Evolutionary conservation across 2,329 filamentous ascomycete genomes (phyloP), one percentile per base, ranked within the genome.

Genomic region (Alternaria tenuissima): DNA sequence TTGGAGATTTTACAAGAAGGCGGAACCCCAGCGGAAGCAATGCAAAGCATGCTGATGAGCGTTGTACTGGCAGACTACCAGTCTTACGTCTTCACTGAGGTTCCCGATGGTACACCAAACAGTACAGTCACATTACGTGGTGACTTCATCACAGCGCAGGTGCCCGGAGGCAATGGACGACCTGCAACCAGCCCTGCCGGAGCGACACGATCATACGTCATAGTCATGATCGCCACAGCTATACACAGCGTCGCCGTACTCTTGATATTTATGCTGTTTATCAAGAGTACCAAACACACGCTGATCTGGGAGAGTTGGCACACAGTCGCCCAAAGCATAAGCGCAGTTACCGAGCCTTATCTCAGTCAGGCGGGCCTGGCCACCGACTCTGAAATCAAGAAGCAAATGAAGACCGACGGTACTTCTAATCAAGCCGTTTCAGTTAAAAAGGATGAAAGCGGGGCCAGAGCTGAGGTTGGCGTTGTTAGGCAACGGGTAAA

Each of bases 101-200:
- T 38, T n/a, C 16, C 16, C 16, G 4, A 38, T 9, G 16, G 34
- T 3, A 38, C 14, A 9, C 16, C 16, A 0, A n/a, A 38, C 16
- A n/a, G 34, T n/a, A n/a, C 14, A n/a, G 6, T 2, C 16, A 0
- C 16, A 0, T n/a, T n/a, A 0, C 34, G 34, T 6, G 7, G 34
- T n/a, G 34, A 38, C 0, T 38, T n/a, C 34, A 2, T 38, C 16
- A 38, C 16, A 38, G 34, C 34, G 3, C 34, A 38, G 1, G 34
- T 38, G 16, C 34, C 34, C 16, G 16, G 34, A 38, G 34, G 34
- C 1, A 38, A 38, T 4, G 16, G 34, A 38, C 34, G 34, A 38
- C 34, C 16, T n/a, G 34, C 16, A 38, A 38, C 6, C 3, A 8
- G 1, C 34, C 16, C 34, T 38, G 16, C 34, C 5, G 16, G 34